Evolutionary conservation across 352 stramenopile genomes (phyloP).

Genomic region (Hyaloperonospora arabidopsidis): DNA sequence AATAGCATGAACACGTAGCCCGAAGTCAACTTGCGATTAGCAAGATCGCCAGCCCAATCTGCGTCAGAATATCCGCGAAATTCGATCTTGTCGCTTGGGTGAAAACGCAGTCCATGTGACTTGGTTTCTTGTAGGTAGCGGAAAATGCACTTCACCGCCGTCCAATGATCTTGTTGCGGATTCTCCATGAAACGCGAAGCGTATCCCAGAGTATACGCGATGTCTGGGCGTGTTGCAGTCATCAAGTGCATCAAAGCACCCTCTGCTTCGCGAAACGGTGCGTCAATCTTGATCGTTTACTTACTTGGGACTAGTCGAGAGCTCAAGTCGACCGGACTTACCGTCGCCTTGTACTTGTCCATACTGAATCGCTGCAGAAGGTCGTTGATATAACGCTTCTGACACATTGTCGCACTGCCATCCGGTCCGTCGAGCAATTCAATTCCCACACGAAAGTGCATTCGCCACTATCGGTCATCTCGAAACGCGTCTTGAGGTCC

Average conservation of each 20-base stretch:
- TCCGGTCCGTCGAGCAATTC: slow-evolving; percentile 9
- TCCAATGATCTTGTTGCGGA: slow-evolving; percentile 10
- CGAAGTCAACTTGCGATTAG: slow-evolving; percentile 10
- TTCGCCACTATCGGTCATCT: slow-evolving; percentile 12
- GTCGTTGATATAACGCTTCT: background rate
- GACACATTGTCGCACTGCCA: slow-evolving; percentile 13
- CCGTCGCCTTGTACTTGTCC: slow-evolving; percentile 8
- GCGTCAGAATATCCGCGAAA: background rate
- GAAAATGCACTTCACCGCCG: slow-evolving; percentile 11
- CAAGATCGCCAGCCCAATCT: slow-evolving; percentile 4
- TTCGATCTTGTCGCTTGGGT: slow-evolving; percentile 4
- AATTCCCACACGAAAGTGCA: slow-evolving; percentile 17
- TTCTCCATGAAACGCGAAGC: slow-evolving; percentile 17
- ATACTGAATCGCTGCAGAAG: slow-evolving; percentile 21
- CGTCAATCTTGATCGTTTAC: slow-evolving; percentile 8
- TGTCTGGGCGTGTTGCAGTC: slow-evolving; percentile 27
- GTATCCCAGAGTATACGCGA: too few relatives aligned
- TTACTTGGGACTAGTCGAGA: slow-evolving; percentile 1
- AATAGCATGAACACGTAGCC: background rate
- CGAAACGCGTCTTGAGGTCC: slow-evolving; percentile 10
- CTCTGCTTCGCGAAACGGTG: slow-evolving; percentile 11
- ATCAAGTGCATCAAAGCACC: slow-evolving; percentile 19
- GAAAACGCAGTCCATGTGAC: slow-evolving; percentile 8
- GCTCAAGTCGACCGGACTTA: slow-evolving; percentile 10
- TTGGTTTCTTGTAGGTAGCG: too few relatives aligned